These are phyloP conservation scores for Deuterostichococcus epilithicus DNA, from an alignment of 139 green algal genomes.

Conservation along the genomic window DNA sequence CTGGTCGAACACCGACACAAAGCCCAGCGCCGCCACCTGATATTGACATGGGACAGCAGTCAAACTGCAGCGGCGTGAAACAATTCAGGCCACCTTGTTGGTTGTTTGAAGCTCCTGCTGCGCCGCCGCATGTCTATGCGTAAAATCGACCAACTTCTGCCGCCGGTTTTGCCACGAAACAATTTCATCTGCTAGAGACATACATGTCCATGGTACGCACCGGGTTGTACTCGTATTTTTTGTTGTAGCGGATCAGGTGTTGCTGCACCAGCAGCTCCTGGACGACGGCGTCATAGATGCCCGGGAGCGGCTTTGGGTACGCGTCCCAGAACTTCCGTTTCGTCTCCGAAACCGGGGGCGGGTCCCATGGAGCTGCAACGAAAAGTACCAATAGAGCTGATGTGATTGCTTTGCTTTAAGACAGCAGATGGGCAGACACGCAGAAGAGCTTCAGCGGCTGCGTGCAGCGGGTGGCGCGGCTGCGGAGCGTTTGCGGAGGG, in stretches of 20 bases:
- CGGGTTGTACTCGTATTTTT: constrained; percentile 84
- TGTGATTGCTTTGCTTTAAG: too few species aligned
- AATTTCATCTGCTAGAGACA: neutral
- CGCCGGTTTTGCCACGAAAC: neutral
- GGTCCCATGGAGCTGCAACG: constrained; percentile 15
- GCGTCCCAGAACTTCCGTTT: constrained; percentile 48
- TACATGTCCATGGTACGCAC: constrained; percentile 24
- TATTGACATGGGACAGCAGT: neutral
- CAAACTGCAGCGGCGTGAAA: too few species aligned
- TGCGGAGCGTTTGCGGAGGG: too few species aligned
- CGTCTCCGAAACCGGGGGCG: constrained; percentile 59
- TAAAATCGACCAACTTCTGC: too few species aligned
- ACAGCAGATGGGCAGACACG: too few species aligned
- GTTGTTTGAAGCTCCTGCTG: too few species aligned
- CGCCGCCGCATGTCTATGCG: too few species aligned
- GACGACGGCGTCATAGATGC: constrained; percentile 83
- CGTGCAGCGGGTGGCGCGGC: neutral
- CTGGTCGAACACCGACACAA: constrained; percentile 83
- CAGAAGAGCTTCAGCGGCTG: neutral
- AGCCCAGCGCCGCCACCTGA: constrained; percentile 84
- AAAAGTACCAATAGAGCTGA: too few species aligned
- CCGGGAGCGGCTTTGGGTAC: constrained; percentile 65
- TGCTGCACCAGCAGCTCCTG: constrained; percentile 92
- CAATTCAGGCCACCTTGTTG: too few species aligned
- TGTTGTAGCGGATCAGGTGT: constrained; percentile 85